Evolutionary conservation across 257 asterid genomes (phyloP), one percentile per base, ranked within the genome.

Genomic region (Jasminum sambac): DNA sequence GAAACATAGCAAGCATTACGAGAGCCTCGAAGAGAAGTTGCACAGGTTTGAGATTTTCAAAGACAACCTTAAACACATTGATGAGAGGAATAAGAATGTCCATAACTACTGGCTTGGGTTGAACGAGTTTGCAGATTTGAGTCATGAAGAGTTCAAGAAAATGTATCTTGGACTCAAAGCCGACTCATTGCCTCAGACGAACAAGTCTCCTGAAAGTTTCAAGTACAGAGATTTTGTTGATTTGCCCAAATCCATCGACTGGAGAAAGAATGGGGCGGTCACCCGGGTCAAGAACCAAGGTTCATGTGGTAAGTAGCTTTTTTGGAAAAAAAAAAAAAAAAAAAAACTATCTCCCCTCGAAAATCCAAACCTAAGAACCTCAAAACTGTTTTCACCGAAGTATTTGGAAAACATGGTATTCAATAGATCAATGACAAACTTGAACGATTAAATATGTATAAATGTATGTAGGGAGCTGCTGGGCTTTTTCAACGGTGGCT

Each of bases 261-360:
- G 96, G 91, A 85, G 91, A 64, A 81, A 79, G 79, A 79, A 81
- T 55, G 94, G 93, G 26, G 94, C 94, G 7, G 96, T 89, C 5
- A 60, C 91, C 23, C 82, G 82, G 10, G 80, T 89, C 43, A 87
- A 87, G 86, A 82, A 85, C 78, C 91, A 89, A 78, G 91, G 96
- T 2, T 66, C 80, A 65, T 86, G 89, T 59, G 89, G 91, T 86
- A 73, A 0, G 89, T 78, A 30, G 1, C 4, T 30, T 30, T 30
- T 4, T 30, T 30, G 4, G 36, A 30, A 4, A n/a, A n/a, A n/a
- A n/a, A n/a, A n/a, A n/a, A n/a, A n/a, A n/a, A n/a, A n/a, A n/a
- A n/a, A n/a, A n/a, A n/a, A 30, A 30, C 36, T 30, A 30, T 30
- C 36, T 30, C 4, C 1, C 2, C 36, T 30, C 36, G 36, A 30